phyloP scores from a whole-genome alignment of 768 basidiomycete genomes.

The Kwoniella sp. region DNA sequence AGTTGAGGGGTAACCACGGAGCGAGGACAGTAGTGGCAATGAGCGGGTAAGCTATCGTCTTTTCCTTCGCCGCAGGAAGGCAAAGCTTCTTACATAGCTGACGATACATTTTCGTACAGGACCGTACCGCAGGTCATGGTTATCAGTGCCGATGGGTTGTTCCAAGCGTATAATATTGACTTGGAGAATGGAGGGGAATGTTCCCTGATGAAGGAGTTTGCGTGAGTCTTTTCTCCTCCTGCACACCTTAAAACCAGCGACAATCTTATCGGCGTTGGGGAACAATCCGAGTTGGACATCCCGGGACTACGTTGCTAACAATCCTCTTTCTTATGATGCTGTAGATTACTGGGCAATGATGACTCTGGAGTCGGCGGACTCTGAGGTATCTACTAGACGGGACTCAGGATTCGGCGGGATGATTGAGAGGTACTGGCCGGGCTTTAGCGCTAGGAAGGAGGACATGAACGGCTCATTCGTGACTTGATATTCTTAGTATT shows the following conservation, averaged over 20 bases:
- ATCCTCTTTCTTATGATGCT: no score
- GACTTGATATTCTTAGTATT: no score
- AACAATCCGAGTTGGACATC: no score
- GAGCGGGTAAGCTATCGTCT: slow-evolving; percentile 66
- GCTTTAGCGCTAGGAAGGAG: no score
- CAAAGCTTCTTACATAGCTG: background rate
- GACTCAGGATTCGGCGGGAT: background rate
- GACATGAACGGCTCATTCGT: no score
- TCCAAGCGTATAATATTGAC: slow-evolving; percentile 94
- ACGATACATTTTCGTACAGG: slow-evolving; percentile 56
- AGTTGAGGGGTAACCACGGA: slow-evolving; percentile 71
- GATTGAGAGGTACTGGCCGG: background rate
- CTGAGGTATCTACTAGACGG: background rate
- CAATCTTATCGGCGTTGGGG: no score
- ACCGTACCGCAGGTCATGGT: slow-evolving; percentile 98
- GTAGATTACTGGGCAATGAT: slow-evolving; percentile 42
- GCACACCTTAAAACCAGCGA: no score
- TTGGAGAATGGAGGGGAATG: slow-evolving; percentile 96
- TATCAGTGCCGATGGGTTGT: slow-evolving; percentile 89
- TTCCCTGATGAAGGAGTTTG: slow-evolving; percentile 89
- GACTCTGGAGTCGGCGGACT: slow-evolving; percentile 25
- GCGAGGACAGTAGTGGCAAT: slow-evolving; percentile 84
- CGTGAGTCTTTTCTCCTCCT: slow-evolving; percentile 50
- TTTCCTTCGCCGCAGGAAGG: no score
- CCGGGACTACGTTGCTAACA: no score